Evolutionary conservation across 2,329 filamentous ascomycete species (phyloP).

Genomic region (Penicillium sp.): DNA sequence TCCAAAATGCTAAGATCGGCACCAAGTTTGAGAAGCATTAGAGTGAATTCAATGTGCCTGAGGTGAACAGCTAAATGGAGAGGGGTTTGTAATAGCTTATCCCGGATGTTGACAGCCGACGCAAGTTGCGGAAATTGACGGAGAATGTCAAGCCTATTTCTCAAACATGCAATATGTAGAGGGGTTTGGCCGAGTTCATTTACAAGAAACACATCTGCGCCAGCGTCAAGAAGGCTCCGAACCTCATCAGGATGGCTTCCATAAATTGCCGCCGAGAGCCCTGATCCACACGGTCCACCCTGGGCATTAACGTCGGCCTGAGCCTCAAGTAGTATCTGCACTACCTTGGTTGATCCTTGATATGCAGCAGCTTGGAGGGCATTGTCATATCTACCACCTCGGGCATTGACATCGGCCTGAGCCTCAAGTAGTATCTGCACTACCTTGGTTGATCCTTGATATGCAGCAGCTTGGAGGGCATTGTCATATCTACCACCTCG

Average conservation of each 20-base stretch:
- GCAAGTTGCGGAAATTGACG: neutral
- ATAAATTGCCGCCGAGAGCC: neutral
- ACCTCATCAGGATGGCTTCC: neutral
- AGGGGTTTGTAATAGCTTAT: neutral
- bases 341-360: neutral
- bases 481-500: neutral
- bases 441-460: too few relatives aligned
- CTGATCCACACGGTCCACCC: neutral
- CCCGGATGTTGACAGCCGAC: neutral
- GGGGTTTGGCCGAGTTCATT: neutral
- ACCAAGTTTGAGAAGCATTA: neutral
- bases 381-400: neutral
- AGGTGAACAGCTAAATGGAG: neutral
- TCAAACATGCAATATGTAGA: constrained; percentile 1
- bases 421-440: too few relatives aligned
- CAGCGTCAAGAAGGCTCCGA: neutral
- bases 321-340: neutral
- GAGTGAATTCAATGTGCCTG: constrained; percentile 2
- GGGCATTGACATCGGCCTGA: too few relatives aligned
- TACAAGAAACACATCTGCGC: neutral
- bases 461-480: too few relatives aligned
- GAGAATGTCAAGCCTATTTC: neutral
- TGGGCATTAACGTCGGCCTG: neutral
- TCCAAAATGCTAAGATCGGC: constrained; percentile 4
- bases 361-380: neutral